These are phyloP conservation scores for Candida alai DNA, from an alignment of 805 yeast genomes.

Conservation along the genomic window DNA sequence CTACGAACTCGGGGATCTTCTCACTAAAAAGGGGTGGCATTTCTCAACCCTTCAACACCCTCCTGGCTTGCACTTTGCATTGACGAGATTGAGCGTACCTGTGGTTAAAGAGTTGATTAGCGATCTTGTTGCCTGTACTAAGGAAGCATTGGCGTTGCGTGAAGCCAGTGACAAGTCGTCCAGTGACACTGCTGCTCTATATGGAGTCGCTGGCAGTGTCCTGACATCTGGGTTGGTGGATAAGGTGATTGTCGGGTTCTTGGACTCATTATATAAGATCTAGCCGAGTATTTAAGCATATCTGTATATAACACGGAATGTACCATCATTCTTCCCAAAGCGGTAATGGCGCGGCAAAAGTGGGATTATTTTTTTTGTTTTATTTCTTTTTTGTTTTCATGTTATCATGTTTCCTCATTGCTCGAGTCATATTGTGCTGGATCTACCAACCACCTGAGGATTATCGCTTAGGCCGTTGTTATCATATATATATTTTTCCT, in stretches of 20 bases:
- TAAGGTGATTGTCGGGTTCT: conserved; percentile 68
- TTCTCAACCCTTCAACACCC: conserved; percentile 84
- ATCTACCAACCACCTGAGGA: too few relatives aligned
- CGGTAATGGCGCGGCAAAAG: conserved; percentile 8
- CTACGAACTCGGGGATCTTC: conserved; percentile 72
- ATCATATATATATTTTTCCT: too few relatives aligned
- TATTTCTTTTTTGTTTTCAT: background rate
- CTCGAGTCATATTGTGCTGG: too few relatives aligned
- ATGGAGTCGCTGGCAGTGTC: conserved; percentile 94
- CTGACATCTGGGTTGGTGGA: conserved; percentile 82
- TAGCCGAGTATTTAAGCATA: conserved; percentile 7
- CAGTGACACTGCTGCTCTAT: conserved; percentile 76
- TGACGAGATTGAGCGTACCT: conserved; percentile 65
- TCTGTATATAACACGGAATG: background rate
- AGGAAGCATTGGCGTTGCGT: conserved; percentile 27
- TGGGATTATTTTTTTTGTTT: conserved; percentile 1
- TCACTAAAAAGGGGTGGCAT: conserved; percentile 81
- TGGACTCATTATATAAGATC: conserved; percentile 73
- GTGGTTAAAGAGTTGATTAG: conserved; percentile 56
- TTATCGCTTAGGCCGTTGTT: too few relatives aligned
- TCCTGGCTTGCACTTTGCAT: conserved; percentile 86
- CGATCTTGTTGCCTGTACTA: conserved; percentile 46
- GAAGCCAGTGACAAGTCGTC: conserved; percentile 16
- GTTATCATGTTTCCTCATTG: background rate
- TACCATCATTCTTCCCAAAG: conserved; percentile 1